Evolutionary conservation across 2,329 filamentous ascomycete genomes (phyloP), one percentile per base, ranked within the genome.

Genomic region (Cytospora leucostoma): DNA sequence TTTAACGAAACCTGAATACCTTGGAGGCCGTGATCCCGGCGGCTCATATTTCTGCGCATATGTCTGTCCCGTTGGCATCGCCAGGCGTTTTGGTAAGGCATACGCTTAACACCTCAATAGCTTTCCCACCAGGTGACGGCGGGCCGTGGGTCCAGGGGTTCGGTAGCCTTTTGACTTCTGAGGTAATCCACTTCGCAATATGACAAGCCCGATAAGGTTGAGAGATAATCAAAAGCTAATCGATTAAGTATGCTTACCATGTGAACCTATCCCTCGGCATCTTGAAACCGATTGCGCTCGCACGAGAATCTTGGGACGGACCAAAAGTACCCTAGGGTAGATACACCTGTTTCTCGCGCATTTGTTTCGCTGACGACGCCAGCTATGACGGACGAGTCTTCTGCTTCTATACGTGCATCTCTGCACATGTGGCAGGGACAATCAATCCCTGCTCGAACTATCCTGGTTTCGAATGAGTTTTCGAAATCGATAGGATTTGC

Each of bases 41-140:
- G 40, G 56, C 37, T 51, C 51, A 34, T 27, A 57, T 33, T 62
- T 51, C 37, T 27, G 27, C 27, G 27, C 37, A 51, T 62, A 33
- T 44, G 50, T 61, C 38, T 47, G 5, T 17, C 50, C 44, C 44
- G 34, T 49, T 62, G 52, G 3, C 47, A 64, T 21, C 17, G 33
- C 63, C 58, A 19, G 55, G 59, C 54, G 62, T 64, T 64, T 64
- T 54, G 62, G 54, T 47, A 59, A 58, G 58, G 54, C 54, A 62
- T 57, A 37, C 27, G 40, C 33, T 49, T 65, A 44, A 62, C 63
- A 62, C 44, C 57, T 62, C 38, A 47, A 64, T 56, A 7, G 19
- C 12, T 6, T 21, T 15, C 27, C 44, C 49, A 44, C 56, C 37
- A 37, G 47, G n/a, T 11, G 7, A 17, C n/a, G 8, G 35, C 44